phyloP scores from a whole-genome alignment of 345 rosid genomes.

The Eucalyptus sp. region DNA sequence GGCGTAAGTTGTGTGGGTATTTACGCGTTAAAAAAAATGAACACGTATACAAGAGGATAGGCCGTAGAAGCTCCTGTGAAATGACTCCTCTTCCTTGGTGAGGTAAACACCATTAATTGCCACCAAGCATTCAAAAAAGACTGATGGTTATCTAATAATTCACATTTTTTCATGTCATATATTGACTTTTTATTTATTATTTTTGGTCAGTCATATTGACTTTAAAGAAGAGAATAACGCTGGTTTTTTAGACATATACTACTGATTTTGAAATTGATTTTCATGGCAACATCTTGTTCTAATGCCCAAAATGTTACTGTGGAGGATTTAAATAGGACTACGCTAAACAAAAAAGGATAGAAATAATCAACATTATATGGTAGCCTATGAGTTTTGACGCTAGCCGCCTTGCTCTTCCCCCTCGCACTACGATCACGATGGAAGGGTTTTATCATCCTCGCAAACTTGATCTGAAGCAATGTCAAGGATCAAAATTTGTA shows the following conservation, averaged over 20 bases:
- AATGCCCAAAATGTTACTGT: not conserved
- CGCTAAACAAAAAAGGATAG: not conserved
- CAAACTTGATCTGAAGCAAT: fast-evolving
- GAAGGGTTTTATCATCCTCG: not conserved
- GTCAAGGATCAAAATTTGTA: not conserved
- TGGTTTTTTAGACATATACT: not conserved
- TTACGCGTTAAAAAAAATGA: fast-evolving
- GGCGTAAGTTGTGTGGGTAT: fast-evolving
- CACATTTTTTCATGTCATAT: not conserved
- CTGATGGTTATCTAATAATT: not conserved
- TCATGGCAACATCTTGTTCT: not conserved
- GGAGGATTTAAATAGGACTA: not conserved
- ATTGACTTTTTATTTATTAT: not conserved
- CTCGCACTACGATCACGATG: not conserved
- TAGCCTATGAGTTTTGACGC: not conserved
- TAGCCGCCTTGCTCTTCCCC: not conserved
- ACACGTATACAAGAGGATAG: too few species aligned
- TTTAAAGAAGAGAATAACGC: not conserved
- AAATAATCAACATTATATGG: not conserved
- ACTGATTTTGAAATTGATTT: not conserved
- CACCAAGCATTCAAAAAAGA: too few species aligned
- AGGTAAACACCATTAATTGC: too few species aligned
- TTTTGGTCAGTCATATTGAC: not conserved
- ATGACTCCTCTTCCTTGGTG: too few species aligned
- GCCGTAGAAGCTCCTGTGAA: too few species aligned